Conservation (phyloP, 768 basidiomycete genomes). For the Mycena indigotica region DNA sequence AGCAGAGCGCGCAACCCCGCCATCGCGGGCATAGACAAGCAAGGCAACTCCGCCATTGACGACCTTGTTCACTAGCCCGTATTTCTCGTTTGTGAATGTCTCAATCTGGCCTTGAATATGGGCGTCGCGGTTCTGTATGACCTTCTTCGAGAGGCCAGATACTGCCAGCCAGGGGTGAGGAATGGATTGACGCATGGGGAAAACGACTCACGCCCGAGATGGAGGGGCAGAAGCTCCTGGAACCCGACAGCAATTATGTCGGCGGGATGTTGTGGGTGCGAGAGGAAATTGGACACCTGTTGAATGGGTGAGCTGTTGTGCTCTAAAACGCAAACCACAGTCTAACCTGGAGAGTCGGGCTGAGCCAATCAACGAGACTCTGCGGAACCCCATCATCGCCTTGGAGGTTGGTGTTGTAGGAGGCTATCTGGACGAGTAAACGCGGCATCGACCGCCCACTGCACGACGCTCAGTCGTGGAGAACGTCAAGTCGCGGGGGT, state of each 20-base stretch:
- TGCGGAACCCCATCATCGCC: conserved; percentile 73
- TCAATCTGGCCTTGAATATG: conserved; percentile 80
- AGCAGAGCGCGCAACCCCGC: conserved; percentile 58
- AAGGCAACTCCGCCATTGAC: conserved; percentile 88
- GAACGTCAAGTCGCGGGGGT: no score
- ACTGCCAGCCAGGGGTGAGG: conserved; percentile 52
- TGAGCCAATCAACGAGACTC: conserved; percentile 90
- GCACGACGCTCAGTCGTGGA: no score
- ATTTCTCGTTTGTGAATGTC: conserved; percentile 70
- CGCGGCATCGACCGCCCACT: conserved; percentile 19
- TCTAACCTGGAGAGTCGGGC: conserved; percentile 78
- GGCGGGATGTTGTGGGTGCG: conserved; percentile 55
- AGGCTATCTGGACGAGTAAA: conserved; percentile 76
- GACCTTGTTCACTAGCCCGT: conserved; percentile 75
- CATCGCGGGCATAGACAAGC: conserved; percentile 83
- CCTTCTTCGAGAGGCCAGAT: conserved; percentile 70
- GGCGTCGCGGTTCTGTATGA: conserved; percentile 67
- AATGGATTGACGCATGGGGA: neutral
- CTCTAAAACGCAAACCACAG: conserved; percentile 53
- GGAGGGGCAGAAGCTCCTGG: conserved; percentile 89
- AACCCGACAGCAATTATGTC: conserved; percentile 91
- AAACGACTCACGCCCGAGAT: conserved; percentile 72
- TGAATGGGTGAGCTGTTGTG: neutral
- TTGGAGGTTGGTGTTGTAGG: conserved; percentile 92
- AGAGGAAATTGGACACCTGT: neutral